Conservation (phyloP, 177 flowering plant species). For the Vitis hybrid region DNA sequence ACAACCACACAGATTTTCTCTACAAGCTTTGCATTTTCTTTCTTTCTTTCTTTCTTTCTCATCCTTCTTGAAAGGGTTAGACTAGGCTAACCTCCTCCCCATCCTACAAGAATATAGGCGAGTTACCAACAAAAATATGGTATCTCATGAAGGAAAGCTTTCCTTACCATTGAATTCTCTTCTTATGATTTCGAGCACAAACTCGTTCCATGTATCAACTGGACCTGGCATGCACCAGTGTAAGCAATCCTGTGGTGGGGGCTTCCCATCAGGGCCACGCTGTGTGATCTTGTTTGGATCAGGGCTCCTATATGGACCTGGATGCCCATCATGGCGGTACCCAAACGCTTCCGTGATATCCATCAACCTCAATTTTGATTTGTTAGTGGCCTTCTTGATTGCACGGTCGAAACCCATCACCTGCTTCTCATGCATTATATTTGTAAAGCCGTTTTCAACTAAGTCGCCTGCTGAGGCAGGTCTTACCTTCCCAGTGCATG, state of each 20-base stretch:
- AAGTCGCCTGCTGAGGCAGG: constrained; percentile 54
- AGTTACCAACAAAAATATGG: neutral
- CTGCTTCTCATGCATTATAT: constrained; percentile 84
- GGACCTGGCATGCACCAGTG: constrained; percentile 99
- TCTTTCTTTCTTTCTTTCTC: too few species aligned
- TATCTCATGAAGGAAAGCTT: constrained; percentile 26
- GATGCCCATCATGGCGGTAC: constrained; percentile 92
- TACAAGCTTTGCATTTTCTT: too few species aligned
- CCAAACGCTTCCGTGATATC: constrained; percentile 77
- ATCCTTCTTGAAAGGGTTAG: too few species aligned
- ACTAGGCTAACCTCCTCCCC: neutral
- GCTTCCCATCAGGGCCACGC: constrained; percentile 79
- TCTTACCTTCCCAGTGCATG: constrained; percentile 81
- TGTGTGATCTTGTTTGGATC: constrained; percentile 85
- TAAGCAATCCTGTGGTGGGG: constrained; percentile 95
- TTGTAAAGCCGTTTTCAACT: constrained; percentile 72
- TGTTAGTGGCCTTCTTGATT: constrained; percentile 45
- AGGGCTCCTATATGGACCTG: constrained; percentile 83
- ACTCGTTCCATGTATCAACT: constrained; percentile 93
- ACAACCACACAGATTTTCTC: too few species aligned
- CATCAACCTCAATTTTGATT: constrained; percentile 69
- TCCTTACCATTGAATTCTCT: constrained; percentile 47
- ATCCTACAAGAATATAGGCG: neutral
- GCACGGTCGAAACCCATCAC: constrained; percentile 69
- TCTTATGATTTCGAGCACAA: constrained; percentile 71